Evolutionary conservation across 148 eudicot genomes (phyloP).

Genomic region (Polygonum aviculare): DNA sequence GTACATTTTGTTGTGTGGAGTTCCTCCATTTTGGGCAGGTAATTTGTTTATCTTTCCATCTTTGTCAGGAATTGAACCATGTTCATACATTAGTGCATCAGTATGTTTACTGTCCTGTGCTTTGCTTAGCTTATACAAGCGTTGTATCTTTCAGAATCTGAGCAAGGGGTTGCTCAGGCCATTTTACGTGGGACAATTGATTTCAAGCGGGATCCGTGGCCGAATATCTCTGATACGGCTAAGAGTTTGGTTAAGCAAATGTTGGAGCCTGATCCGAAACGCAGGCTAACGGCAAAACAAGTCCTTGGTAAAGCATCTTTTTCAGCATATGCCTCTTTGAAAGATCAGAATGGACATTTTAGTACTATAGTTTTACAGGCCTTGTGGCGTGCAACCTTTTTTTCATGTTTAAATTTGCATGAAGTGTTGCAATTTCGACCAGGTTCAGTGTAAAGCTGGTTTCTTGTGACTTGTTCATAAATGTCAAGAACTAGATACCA

Average conservation of each 20-base stretch:
- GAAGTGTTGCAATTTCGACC: neutral
- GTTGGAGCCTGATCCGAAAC: constrained; percentile 73
- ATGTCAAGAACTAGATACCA: neutral
- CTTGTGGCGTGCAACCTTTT: neutral
- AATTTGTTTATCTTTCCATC: neutral
- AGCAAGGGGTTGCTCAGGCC: constrained; percentile 96
- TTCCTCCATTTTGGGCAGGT: constrained; percentile 99
- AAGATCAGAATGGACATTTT: neutral
- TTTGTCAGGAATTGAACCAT: neutral
- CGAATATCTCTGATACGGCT: constrained; percentile 83
- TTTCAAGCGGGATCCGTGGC: constrained; percentile 93
- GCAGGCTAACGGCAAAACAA: constrained; percentile 70
- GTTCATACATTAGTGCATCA: neutral
- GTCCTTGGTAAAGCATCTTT: constrained; percentile 29
- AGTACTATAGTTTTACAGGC: neutral
- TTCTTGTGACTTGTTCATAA: neutral
- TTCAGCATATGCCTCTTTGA: no score
- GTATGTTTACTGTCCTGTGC: neutral
- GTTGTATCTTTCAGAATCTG: constrained; percentile 53
- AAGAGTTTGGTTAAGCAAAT: constrained; percentile 34
- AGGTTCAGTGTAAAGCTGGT: neutral
- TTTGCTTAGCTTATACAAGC: constrained; percentile 2
- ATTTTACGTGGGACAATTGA: constrained; percentile 82
- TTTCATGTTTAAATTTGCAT: neutral
- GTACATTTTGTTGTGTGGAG: constrained; percentile 80